Evolutionary conservation across 2,329 filamentous ascomycete species (phyloP).

Genomic region (Plenodomus lindquistii): DNA sequence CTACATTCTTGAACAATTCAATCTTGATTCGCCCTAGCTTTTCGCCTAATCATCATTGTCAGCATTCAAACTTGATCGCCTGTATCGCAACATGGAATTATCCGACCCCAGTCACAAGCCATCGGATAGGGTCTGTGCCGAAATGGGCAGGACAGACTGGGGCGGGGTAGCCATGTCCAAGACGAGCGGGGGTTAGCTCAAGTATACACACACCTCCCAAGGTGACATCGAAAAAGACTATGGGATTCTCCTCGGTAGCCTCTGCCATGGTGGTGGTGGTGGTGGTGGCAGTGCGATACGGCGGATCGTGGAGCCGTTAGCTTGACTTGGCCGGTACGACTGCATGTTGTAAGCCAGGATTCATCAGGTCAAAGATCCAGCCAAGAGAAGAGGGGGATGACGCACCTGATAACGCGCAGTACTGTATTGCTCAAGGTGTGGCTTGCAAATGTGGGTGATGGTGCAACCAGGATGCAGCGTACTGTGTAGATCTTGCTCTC

Average conservation of each 20-base stretch:
- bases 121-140: slow-evolving; percentile 1
- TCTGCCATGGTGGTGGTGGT: slow-evolving; percentile 43
- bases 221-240: slow-evolving; percentile 77
- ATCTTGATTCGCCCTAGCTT: slow-evolving; percentile 44
- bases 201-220: slow-evolving; percentile 66
- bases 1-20: slow-evolving; percentile 80
- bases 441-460: too few species aligned
- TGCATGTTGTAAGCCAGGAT: too few species aligned
- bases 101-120: neutral
- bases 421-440: too few species aligned
- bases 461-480: neutral
- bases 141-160: neutral
- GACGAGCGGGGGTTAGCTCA: slow-evolving; percentile 12
- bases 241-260: slow-evolving; percentile 47
- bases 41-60: slow-evolving; percentile 35
- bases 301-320: slow-evolving; percentile 18
- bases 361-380: too few species aligned
- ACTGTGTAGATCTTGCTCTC: neutral
- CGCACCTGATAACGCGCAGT: too few species aligned
- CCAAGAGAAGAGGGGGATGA: too few species aligned
- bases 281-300: slow-evolving; percentile 12
- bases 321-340: slow-evolving; percentile 9
- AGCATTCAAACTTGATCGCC: slow-evolving; percentile 13
- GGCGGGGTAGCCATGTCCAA: neutral
- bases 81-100: neutral